Evolutionary conservation across 148 eudicot genomes (phyloP), one percentile per base, ranked within the genome.

Genomic region (Hydrangea macrophylla): DNA sequence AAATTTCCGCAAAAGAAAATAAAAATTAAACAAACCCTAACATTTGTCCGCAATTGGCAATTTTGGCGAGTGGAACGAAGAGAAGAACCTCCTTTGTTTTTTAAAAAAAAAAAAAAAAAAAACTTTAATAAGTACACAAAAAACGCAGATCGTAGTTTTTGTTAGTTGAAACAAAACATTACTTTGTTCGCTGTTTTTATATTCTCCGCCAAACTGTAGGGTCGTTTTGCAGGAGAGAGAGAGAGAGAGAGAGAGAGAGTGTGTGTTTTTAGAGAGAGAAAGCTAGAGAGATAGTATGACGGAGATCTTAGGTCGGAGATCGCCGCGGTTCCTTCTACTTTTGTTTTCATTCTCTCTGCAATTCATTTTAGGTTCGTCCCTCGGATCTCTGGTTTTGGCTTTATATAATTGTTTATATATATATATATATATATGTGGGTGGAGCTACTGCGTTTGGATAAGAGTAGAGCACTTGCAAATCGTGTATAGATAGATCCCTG

Each of bases 271-370:
- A 51, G 55, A 67, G 61, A 65, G 62, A 55, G 54, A 48, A 28
- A 36, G 8, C n/a, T 6, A 64, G 50, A 62, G 58, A 59, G 78
- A 61, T n/a, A n/a, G n/a, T 26, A 78, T 78, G 82, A 74, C 64
- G 27, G 82, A 57, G 82, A 74, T 78, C 82, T 74, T 75, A 27
- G 27, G 61, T 55, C 26, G 40, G 56, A 64, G 74, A 68, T 75
- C 72, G 31, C 65, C 69, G 65, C 66, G 69, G 27, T 54, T 56
- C 54, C 64, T 78, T 33, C 54, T 76, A 18, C 66, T 82, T 39
- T 11, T 82, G 23, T 69, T 62, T 44, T 75, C 75, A 60, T 69
- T 78, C 69, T 65, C 70, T 56, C 64, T 72, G 27, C 77, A 69
- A 65, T 75, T 82, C 62, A 44, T 68, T 61, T 8, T 73, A 54